Percentiles rank a stretch among this genome's conserved stretches.
phyloP scores from a whole-genome alignment of 805 yeast species.

The Myxozyma mucilagina region DNA sequence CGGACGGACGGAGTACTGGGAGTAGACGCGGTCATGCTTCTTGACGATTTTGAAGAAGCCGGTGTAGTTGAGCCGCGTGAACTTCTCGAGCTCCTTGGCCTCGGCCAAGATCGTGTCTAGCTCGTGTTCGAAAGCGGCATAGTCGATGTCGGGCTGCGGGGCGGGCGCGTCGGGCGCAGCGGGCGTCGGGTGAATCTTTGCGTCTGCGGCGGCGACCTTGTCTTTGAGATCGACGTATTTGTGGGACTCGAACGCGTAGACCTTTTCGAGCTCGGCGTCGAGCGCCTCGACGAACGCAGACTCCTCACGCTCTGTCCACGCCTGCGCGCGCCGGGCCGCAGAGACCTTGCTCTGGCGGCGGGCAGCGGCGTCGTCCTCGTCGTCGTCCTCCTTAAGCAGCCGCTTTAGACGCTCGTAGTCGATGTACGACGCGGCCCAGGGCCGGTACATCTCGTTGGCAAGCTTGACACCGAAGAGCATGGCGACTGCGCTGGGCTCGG shows the following conservation, averaged over 20 bases:
- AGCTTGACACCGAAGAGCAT: conserved; percentile 89
- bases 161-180: conserved; percentile 8
- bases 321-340: conserved; percentile 42
- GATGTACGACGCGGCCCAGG: conserved; percentile 92
- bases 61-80: conserved; percentile 88
- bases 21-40: conserved; percentile 90
- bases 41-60: conserved; percentile 93
- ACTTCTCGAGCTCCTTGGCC: conserved; percentile 85
- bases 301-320: conserved; percentile 79
- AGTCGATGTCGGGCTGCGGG: conserved; percentile 48
- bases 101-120: conserved; percentile 72
- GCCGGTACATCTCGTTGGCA: conserved; percentile 76
- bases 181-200: conserved; percentile 41
- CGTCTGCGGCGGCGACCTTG: conserved; percentile 65
- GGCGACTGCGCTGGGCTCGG: background rate
- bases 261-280: conserved; percentile 88
- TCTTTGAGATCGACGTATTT: conserved; percentile 70
- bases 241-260: conserved; percentile 77
- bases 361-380: conserved; percentile 4
- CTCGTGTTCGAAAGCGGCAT: conserved; percentile 60
- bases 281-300: conserved; percentile 73
- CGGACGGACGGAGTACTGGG: conserved; percentile 86
- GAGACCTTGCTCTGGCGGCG: conserved; percentile 7
- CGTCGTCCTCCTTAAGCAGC: conserved; percentile 57
- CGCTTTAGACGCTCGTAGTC: conserved; percentile 88